Base-by-base conservation (phyloP, 2,329 filamentous ascomycete species). In the Didymella glomerata region DNA sequence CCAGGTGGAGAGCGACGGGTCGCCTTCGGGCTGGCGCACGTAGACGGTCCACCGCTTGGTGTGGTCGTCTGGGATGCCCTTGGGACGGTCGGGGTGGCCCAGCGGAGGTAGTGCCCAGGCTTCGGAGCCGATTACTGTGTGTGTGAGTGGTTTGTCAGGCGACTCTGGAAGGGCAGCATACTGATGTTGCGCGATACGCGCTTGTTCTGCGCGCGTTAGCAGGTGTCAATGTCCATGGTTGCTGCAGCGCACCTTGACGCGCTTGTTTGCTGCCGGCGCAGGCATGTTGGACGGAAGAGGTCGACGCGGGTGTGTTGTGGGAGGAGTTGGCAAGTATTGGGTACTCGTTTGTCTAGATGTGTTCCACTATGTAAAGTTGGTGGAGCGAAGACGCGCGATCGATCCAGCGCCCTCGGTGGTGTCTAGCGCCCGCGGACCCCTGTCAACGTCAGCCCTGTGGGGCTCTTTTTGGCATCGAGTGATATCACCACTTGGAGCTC, bases 31-130 rank as follows among this genome's bases (percentile, higher is more conserved):
- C 46, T 93, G 92, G 74, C 91, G 91, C 57, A 99, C 92, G 77
- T 96, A 98, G 64, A 98, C 92, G 72, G 90, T 89, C 95, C 95
- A 99, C 63, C 91, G 92, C 82, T 98, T 96, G 30, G 94, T 98
- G 82, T 99, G 95, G 78, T 96, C 93, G 62, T 91, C 85, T 24
- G 94, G 92, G 4, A 92, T 86, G 73, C 88, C 85, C 22, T 88
- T 81, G 2, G 92, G 74, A 42, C 77, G 91, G 72, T 73, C 66
- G 58, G 76, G 74, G 63, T 92, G 91, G 67, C 89, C 87, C 72
- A 86, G 84, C 50, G 92, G 90, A 20, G 94, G 92, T 62, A 95
- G 79, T 34, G 76, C 73, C 75, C 77, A 80, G 60, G 81, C 80
- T 72, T 81, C 78, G 46, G 81, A 82, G 66, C 81, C 81, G 68